phyloP scores from a whole-genome alignment of 805 yeast genomes.

The Scheffersomyces spartinae region DNA sequence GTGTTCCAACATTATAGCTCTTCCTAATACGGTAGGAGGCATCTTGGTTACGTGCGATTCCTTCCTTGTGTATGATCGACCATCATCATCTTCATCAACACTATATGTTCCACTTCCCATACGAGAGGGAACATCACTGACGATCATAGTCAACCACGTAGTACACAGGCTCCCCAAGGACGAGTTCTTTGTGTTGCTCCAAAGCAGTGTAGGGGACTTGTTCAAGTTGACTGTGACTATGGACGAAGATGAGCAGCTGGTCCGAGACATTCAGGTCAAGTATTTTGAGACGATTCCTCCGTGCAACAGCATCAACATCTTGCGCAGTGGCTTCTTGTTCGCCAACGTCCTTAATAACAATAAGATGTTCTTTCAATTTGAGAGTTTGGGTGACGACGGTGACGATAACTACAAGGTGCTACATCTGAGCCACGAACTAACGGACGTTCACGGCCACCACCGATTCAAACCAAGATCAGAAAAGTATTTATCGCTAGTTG shows the following conservation, averaged over 20 bases:
- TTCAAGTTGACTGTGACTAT: slow-evolving; percentile 47
- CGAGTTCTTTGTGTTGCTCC: slow-evolving; percentile 57
- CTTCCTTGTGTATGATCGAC: too few species aligned
- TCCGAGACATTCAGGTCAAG: slow-evolving; percentile 34
- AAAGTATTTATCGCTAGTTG: slow-evolving; percentile 50
- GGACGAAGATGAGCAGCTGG: slow-evolving; percentile 31
- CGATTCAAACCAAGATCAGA: slow-evolving; percentile 25
- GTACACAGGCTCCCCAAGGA: too few species aligned
- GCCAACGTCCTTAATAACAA: slow-evolving; percentile 54
- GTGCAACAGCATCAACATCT: slow-evolving; percentile 42
- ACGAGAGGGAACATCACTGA: too few species aligned
- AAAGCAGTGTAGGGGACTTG: slow-evolving; percentile 61
- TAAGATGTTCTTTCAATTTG: slow-evolving; percentile 68
- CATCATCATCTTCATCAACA: too few species aligned
- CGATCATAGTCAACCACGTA: too few species aligned
- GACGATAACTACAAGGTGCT: slow-evolving; percentile 13
- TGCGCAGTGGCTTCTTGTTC: slow-evolving; percentile 67
- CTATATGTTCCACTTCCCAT: too few species aligned
- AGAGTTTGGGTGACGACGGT: slow-evolving; percentile 54
- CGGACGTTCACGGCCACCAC: too few species aligned
- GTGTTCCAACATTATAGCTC: too few species aligned
- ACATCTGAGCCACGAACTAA: not conserved
- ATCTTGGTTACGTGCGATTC: too few species aligned
- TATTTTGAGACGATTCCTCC: slow-evolving; percentile 73
- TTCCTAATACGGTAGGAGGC: too few species aligned